Conservation (phyloP, 495 filamentous ascomycete genomes). For the Rhypophila decipiens region DNA sequence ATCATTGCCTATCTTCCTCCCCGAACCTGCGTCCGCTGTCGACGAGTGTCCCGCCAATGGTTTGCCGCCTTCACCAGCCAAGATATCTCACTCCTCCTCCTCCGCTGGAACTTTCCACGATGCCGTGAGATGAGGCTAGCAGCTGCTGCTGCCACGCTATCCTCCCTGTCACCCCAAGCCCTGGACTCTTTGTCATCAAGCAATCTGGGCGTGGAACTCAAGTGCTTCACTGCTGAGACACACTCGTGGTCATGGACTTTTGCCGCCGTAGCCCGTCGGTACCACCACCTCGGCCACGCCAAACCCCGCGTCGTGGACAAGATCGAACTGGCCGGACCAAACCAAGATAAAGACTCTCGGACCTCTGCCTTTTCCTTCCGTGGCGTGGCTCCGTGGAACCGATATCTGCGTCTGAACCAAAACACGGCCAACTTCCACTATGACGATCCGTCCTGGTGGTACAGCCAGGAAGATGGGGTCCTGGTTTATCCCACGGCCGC, state of each 20-base stretch:
- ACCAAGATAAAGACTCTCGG: neutral
- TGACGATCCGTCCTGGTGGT: constrained; percentile 53
- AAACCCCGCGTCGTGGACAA: constrained; percentile 45
- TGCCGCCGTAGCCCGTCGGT: constrained; percentile 49
- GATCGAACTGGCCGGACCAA: constrained; percentile 26
- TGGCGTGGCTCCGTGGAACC: constrained; percentile 50
- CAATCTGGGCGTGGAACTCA: constrained; percentile 11
- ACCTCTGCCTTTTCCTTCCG: constrained; percentile 35
- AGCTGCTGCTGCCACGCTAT: constrained; percentile 10
- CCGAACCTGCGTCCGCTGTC: constrained; percentile 46
- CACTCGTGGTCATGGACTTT: constrained; percentile 41
- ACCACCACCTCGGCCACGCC: constrained; percentile 47
- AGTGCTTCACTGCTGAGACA: neutral
- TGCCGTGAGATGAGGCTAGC: constrained; percentile 47
- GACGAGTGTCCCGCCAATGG: constrained; percentile 52
- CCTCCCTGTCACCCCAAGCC: neutral
- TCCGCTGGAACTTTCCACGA: constrained; percentile 48
- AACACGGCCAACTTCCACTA: constrained; percentile 40
- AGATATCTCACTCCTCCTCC: constrained; percentile 35
- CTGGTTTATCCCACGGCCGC: constrained; percentile 50
- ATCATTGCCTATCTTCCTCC: constrained; percentile 47
- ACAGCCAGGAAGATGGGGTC: constrained; percentile 48
- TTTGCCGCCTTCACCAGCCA: constrained; percentile 47
- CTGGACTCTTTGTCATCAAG: neutral
- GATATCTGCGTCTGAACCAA: constrained; percentile 43